Evolutionary conservation across 106 monocot species (phyloP).

Genomic region (Agapanthus africanus): DNA sequence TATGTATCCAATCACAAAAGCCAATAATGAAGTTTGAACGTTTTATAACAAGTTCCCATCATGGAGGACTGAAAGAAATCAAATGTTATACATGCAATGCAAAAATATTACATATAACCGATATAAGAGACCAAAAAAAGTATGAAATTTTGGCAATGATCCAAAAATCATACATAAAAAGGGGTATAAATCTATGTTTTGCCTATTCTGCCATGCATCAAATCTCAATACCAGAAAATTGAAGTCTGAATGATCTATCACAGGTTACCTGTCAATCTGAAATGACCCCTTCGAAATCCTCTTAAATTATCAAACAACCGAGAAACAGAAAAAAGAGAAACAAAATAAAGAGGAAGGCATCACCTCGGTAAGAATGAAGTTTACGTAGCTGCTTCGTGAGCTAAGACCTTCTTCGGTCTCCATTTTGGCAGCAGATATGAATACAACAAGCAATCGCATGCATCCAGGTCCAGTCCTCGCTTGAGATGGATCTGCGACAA

Average conservation of each 20-base stretch:
- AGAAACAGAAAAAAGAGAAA: not conserved
- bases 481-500: constrained; percentile 14
- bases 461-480: constrained; percentile 6
- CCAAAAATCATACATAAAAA: too few relatives aligned
- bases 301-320: not conserved
- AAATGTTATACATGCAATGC: not conserved
- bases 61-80: not conserved
- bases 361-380: not conserved
- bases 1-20: too few relatives aligned
- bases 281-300: not conserved
- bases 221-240: not conserved
- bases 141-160: not conserved
- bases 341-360: not conserved
- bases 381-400: constrained; percentile 5
- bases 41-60: too few relatives aligned
- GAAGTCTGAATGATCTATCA: not conserved
- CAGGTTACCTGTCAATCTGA: not conserved
- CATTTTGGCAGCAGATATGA: constrained; percentile 1
- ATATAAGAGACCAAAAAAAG: not conserved
- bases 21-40: too few relatives aligned
- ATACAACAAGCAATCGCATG: constrained; percentile 8
- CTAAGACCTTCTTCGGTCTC: not conserved
- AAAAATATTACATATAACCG: not conserved
- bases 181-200: not conserved
- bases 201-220: not conserved